Percentiles rank a stretch among this genome's conserved stretches.
phyloP scores from a whole-genome alignment of 768 basidiomycete species.

The Sarcodon sp. region DNA sequence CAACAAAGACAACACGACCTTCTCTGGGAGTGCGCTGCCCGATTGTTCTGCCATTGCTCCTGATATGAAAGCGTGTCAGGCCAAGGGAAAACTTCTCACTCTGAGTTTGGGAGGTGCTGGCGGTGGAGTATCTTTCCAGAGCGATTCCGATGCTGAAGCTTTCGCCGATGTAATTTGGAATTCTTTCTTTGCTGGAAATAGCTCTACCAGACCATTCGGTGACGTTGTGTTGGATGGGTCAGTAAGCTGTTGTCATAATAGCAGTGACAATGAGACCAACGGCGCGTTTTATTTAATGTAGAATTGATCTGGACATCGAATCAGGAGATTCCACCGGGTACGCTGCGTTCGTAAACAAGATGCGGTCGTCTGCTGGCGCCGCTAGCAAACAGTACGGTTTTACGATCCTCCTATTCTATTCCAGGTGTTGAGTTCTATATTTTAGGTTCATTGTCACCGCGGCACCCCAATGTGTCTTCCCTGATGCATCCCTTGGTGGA shows the following conservation, averaged over 20 bases:
- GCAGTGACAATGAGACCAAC: no score
- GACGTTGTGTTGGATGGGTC: constrained; percentile 33
- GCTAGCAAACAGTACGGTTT: constrained; percentile 20
- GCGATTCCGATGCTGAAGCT: constrained; percentile 21
- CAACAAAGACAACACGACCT: constrained; percentile 22
- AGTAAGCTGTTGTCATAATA: not conserved
- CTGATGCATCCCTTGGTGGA: constrained; percentile 21
- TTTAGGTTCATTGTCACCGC: constrained; percentile 20
- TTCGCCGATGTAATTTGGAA: constrained; percentile 29
- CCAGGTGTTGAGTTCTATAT: no score
- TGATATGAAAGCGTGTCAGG: constrained; percentile 30
- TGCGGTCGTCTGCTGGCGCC: constrained; percentile 19
- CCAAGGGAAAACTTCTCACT: constrained; percentile 34
- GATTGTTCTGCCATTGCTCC: constrained; percentile 25
- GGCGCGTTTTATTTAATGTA: constrained; percentile 1
- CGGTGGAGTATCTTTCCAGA: constrained; percentile 25
- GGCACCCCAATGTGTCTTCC: constrained; percentile 26
- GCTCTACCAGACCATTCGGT: constrained; percentile 30
- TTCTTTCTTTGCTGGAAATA: constrained; percentile 31
- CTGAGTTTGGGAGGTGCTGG: constrained; percentile 31
- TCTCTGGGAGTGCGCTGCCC: constrained; percentile 26
- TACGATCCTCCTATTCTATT: no score
- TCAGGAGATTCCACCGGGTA: constrained; percentile 19
- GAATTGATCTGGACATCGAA: constrained; percentile 27
- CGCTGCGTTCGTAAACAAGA: constrained; percentile 21